Conservation (phyloP, 2,329 filamentous ascomycete species). For the Dendryphion nanum region DNA sequence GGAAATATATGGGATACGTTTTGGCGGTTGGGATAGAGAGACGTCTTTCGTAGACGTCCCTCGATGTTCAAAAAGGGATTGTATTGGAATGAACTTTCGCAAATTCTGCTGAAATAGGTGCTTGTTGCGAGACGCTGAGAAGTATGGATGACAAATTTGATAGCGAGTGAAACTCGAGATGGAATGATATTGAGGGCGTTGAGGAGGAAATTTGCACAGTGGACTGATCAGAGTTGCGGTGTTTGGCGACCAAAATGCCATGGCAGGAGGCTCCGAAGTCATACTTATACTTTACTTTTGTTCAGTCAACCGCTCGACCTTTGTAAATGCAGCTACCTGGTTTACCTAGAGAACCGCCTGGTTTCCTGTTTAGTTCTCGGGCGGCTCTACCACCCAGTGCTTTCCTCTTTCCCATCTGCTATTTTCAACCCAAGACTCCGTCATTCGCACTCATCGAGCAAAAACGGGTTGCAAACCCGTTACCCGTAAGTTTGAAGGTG, state of each 20-base stretch:
- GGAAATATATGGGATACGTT: slow-evolving; percentile 32
- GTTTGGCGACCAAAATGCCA: too few relatives aligned
- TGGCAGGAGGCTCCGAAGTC: slow-evolving; percentile 3
- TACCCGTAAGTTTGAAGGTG: slow-evolving; percentile 12
- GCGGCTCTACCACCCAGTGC: slow-evolving; percentile 10
- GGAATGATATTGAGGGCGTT: too few relatives aligned
- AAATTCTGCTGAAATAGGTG: slow-evolving; percentile 7
- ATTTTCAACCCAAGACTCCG: slow-evolving; percentile 17
- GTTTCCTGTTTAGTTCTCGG: slow-evolving; percentile 11
- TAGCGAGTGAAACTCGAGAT: too few relatives aligned
- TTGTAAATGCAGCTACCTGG: too few relatives aligned
- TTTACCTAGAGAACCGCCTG: slow-evolving; percentile 10
- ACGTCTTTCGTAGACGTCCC: slow-evolving; percentile 10
- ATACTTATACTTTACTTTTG: slow-evolving; percentile 13
- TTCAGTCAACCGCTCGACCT: slow-evolving; percentile 10
- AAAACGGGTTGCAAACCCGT: slow-evolving; percentile 11
- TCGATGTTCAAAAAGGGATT: slow-evolving; percentile 3
- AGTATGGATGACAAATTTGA: too few relatives aligned
- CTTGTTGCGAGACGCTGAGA: slow-evolving; percentile 1
- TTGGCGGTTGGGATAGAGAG: slow-evolving; percentile 11
- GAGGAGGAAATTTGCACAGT: too few relatives aligned
- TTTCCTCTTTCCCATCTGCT: slow-evolving; percentile 8
- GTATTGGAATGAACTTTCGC: slow-evolving; percentile 1
- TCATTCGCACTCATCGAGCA: slow-evolving; percentile 7
- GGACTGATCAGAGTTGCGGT: too few relatives aligned